Percentiles rank a stretch among this genome's conserved stretches.
Evolutionary conservation across 495 filamentous ascomycete species (phyloP).

Genomic region (Antarctomyces pellizariae): DNA sequence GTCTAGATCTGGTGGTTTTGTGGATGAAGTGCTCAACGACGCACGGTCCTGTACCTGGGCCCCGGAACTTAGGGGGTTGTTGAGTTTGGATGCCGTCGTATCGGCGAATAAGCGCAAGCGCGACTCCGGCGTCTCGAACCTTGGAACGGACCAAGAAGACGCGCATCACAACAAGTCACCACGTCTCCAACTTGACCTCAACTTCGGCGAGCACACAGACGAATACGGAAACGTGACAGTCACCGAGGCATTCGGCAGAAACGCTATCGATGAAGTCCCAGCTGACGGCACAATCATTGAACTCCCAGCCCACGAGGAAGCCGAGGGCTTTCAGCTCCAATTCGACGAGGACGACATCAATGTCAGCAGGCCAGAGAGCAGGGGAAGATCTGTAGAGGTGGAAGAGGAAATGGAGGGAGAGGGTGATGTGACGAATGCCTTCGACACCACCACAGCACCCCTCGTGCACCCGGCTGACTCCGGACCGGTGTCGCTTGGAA

Average conservation of each 20-base stretch:
- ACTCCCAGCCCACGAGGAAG: slow-evolving; percentile 35
- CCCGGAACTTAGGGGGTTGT: slow-evolving; percentile 65
- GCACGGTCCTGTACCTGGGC: slow-evolving; percentile 62
- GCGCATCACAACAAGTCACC: slow-evolving; percentile 34
- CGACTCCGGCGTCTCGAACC: slow-evolving; percentile 64
- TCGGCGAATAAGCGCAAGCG: slow-evolving; percentile 86
- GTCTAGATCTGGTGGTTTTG: slow-evolving; percentile 73
- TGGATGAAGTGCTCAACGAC: slow-evolving; percentile 54
- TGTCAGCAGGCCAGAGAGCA: too few species aligned
- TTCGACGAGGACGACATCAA: slow-evolving; percentile 10
- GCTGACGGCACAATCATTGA: slow-evolving; percentile 32
- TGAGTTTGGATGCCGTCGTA: slow-evolving; percentile 60
- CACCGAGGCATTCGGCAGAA: slow-evolving; percentile 23
- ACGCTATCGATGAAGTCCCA: slow-evolving; percentile 26
- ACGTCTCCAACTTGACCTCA: slow-evolving; percentile 40
- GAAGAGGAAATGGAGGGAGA: slow-evolving; percentile 19
- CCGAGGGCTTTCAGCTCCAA: slow-evolving; percentile 21
- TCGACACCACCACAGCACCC: slow-evolving; percentile 57
- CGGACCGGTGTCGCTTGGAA: slow-evolving; percentile 67
- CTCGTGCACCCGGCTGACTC: slow-evolving; percentile 56
- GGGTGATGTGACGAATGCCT: slow-evolving; percentile 15
- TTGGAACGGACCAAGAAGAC: slow-evolving; percentile 40
- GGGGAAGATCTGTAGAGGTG: slow-evolving; percentile 4
- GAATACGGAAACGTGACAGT: slow-evolving; percentile 20
- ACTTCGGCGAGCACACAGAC: slow-evolving; percentile 40